Evolutionary conservation across 345 rosid genomes (phyloP).

Genomic region (Camelina sativa): DNA sequence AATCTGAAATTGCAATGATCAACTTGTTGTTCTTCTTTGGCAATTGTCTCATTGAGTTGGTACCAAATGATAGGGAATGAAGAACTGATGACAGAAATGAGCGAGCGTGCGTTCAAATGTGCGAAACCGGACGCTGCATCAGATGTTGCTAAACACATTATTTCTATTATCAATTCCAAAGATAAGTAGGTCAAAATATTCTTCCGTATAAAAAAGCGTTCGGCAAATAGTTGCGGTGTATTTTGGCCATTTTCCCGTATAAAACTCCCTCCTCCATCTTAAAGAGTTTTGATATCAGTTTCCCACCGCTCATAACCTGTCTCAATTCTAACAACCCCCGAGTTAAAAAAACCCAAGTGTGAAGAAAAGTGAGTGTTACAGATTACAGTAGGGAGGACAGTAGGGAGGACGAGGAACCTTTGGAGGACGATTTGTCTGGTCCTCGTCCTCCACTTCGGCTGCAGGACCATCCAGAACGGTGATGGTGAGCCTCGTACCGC

Average conservation of each 20-base stretch:
- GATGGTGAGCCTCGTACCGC: too few relatives aligned
- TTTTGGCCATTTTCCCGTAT: too few relatives aligned
- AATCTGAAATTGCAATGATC: neutral
- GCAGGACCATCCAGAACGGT: too few relatives aligned
- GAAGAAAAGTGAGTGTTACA: neutral
- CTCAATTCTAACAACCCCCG: neutral
- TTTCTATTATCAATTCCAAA: conserved; percentile 50
- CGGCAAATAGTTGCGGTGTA: too few relatives aligned
- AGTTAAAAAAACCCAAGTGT: neutral
- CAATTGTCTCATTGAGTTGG: conserved; percentile 3
- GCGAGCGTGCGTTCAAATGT: conserved; percentile 67
- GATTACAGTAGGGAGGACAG: neutral
- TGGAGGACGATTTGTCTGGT: too few relatives aligned
- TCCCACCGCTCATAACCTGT: neutral
- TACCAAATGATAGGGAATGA: conserved; percentile 57
- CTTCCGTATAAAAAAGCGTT: neutral
- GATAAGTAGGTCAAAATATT: conserved; percentile 16
- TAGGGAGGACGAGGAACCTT: too few relatives aligned
- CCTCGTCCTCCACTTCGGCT: too few relatives aligned
- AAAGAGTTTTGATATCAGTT: conserved; percentile 12
- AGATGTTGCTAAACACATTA: conserved; percentile 60
- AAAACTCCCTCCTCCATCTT: neutral
- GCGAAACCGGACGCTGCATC: conserved; percentile 76
- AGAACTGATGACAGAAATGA: conserved; percentile 63
- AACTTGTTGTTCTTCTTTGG: neutral